Base-by-base conservation (phyloP, 257 asterid species). In the Capsicum chinense region DNA sequence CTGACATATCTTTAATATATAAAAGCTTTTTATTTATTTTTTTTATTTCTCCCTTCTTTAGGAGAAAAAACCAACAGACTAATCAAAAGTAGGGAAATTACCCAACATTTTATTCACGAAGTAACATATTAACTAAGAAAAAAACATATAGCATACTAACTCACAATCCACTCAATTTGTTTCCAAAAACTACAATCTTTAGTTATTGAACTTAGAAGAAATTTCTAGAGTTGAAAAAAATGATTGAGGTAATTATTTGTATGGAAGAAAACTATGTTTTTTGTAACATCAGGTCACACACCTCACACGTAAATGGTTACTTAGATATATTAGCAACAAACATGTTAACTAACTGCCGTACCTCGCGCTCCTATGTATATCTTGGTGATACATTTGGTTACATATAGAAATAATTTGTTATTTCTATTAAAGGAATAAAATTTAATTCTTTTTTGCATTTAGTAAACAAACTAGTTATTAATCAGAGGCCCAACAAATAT, bases 121-220 rank as follows among this genome's bases (percentile, higher is more conserved):
- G n/a, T 16, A 42, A 71, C 17, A 71, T 13, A 70, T 42, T 17
- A 6, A 71, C 13, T 59, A 48, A 67, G 12, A 67, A 67, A 6
- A 35, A 50, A 67, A 37, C 6, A 69, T 9, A 26, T 3, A 39
- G 37, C 44, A 57, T 64, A 64, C 42, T 26, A 15, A 2, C 9
- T 48, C 59, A 37, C n/a, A 66, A 71, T 71, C 47, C 56, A 74
- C 44, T 74, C 44, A 50, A 50, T 6, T 74, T 71, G 39, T 71
- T 71, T 44, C 16, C 2, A 15, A 44, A 71, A 48, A n/a, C 33
- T 62, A 62, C 39, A 9, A 21, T 62, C 13, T 62, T 62, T 62
- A 62, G 15, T 56, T 59, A 7, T 17, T 11, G 5, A 59, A n/a
- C 12, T 69, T 16, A 16, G 7, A 42, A 69, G 56, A 42, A 9